These are phyloP conservation scores for Calocybe indica DNA, from an alignment of 768 basidiomycete genomes.

Conservation along the genomic window DNA sequence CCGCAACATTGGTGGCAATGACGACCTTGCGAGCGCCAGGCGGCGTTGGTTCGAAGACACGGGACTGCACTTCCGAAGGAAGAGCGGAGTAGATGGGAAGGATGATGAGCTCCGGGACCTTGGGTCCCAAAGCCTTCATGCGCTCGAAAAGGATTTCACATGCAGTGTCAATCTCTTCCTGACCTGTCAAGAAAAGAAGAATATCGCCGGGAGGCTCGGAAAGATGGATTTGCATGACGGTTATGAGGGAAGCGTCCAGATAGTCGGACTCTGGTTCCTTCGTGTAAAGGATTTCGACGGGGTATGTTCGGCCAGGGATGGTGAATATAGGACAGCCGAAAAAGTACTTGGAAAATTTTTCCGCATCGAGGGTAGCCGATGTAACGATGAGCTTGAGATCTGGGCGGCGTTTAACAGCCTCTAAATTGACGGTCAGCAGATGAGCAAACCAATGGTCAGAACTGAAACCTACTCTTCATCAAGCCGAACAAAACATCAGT, in stretches of 20 bases:
- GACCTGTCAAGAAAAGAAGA: constrained; percentile 95
- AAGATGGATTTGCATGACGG: constrained; percentile 98
- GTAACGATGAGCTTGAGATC: constrained; percentile 98
- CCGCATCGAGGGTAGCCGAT: constrained; percentile 97
- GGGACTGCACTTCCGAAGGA: constrained; percentile 95
- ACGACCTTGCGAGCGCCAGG: constrained; percentile 98
- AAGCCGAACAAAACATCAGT: constrained; percentile 97
- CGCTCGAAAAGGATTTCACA: constrained; percentile 98
- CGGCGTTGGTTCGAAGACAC: constrained; percentile 96
- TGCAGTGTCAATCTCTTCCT: constrained; percentile 97
- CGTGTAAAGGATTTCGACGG: constrained; percentile 96
- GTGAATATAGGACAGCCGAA: constrained; percentile 99
- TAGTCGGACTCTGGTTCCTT: constrained; percentile 98
- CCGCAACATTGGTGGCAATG: constrained; percentile 99
- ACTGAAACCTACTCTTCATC: constrained; percentile 64
- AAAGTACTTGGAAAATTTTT: constrained; percentile 99
- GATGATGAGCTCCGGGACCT: constrained; percentile 95
- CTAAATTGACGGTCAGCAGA: constrained; percentile 35
- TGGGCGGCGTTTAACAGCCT: constrained; percentile 90
- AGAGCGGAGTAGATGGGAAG: constrained; percentile 97
- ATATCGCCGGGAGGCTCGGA: constrained; percentile 97
- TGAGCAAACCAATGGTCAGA: not conserved
- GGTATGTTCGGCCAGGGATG: constrained; percentile 99
- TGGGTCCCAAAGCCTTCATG: constrained; percentile 98
- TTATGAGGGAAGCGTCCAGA: constrained; percentile 95